Conservation (phyloP, 148 eudicot genomes). For the Nepenthes gracilis region DNA sequence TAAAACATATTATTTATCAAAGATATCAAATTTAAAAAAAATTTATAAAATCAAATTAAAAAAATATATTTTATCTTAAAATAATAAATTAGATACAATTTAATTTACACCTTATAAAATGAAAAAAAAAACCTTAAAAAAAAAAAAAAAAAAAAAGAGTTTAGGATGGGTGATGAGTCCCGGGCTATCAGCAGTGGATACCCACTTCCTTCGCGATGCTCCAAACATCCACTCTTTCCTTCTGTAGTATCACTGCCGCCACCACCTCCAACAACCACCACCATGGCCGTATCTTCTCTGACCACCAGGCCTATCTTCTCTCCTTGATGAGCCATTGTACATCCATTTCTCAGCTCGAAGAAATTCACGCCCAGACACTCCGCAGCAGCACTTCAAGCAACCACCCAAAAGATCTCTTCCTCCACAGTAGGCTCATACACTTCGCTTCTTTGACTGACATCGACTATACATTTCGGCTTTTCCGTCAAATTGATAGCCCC, state of each 20-base stretch:
- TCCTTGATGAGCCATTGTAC: constrained; percentile 30
- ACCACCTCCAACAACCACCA: constrained; percentile 9
- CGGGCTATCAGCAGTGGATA: no score
- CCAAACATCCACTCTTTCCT: not conserved
- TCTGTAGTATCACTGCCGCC: constrained; percentile 1
- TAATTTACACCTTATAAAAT: no score
- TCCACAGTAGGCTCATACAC: constrained; percentile 36
- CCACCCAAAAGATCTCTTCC: constrained; percentile 8
- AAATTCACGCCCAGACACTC: constrained; percentile 62
- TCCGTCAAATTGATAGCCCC: constrained; percentile 28
- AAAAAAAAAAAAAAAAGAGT: no score
- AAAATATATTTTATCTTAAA: no score
- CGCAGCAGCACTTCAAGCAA: constrained; percentile 27
- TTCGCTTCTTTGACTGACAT: constrained; percentile 36
- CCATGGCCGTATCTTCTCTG: not conserved
- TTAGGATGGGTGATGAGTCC: no score
- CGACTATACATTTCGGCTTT: constrained; percentile 26
- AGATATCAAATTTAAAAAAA: no score
- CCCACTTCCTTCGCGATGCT: not conserved
- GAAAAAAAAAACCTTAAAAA: no score
- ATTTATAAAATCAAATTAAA: no score
- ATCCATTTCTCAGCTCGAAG: constrained; percentile 42
- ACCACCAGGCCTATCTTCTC: constrained; percentile 28
- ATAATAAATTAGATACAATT: no score
- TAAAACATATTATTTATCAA: no score